Evolutionary conservation across 2,329 filamentous ascomycete species (phyloP).

Genomic region (Neospermospora avenae): DNA sequence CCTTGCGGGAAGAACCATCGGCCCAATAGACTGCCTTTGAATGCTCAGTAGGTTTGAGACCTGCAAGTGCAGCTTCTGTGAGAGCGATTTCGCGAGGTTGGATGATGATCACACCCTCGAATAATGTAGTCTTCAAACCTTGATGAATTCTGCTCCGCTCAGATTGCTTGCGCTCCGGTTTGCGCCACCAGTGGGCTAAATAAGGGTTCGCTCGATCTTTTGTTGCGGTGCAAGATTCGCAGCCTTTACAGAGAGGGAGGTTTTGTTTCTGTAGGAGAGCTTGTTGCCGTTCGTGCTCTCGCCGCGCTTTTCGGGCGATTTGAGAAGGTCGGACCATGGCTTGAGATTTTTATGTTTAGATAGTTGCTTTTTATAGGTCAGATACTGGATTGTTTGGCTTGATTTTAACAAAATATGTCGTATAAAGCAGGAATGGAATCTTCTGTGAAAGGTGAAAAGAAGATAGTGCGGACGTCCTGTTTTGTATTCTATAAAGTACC

Average conservation of each 20-base stretch:
- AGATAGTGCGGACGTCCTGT: not conserved
- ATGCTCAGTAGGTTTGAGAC: not conserved
- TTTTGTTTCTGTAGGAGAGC: constrained; percentile 2
- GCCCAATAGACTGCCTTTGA: constrained; percentile 11
- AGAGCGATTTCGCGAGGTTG: constrained; percentile 6
- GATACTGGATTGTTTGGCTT: not conserved
- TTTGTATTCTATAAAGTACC: not conserved
- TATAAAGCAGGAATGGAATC: not conserved
- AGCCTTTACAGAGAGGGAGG: constrained; percentile 7
- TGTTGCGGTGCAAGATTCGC: constrained; percentile 6
- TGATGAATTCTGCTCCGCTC: not conserved
- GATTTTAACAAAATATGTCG: no score
- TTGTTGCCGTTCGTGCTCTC: constrained; percentile 11
- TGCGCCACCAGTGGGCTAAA: not conserved
- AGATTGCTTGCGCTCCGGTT: not conserved
- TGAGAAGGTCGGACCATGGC: constrained; percentile 12
- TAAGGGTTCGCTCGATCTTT: not conserved
- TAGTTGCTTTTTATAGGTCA: no score
- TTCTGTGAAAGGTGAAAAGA: not conserved
- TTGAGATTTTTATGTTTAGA: not conserved
- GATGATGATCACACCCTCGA: constrained; percentile 7
- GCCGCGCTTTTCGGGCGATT: constrained; percentile 4
- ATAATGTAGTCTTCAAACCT: constrained; percentile 7
- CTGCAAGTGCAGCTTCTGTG: constrained; percentile 3
- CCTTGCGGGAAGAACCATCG: constrained; percentile 3